Evolutionary conservation across 129 eudicot genomes (phyloP), one percentile per base, ranked within the genome.

Genomic region (Deinandra increscens): DNA sequence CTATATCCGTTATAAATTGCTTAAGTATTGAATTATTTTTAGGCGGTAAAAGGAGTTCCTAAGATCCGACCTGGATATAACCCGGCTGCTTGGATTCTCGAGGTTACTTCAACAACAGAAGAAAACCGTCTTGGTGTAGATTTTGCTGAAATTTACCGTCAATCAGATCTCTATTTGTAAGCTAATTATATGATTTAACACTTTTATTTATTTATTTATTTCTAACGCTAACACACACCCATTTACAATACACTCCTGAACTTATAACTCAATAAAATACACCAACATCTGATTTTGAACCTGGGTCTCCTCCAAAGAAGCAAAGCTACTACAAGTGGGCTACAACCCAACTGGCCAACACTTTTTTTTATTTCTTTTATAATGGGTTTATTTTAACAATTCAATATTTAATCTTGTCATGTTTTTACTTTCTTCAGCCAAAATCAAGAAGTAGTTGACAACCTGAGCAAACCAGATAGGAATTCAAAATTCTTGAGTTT

Each of bases 41-140:
- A 86, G 89, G 81, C 69, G 48, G 70, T 86, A 75, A 53, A 66
- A 72, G 93, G 87, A 70, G 86, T 84, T 60, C 53, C 89, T 17
- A 84, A 74, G 54, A 75, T 81, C 60, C 77, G 73, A 69, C 76
- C 84, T 15, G 89, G 89, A 8, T 73, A 74, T 65, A 86, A 86
- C 66, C 93, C 93, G n/a, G 93, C 93, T 51, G 79, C 93, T 19
- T 86, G 93, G 93, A 81, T 86, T 73, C 84, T 86, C 7, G 93
- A 86, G 42, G 77, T 81, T 36, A 81, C 93, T 72, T 86, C 89
- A 51, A 61, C 84, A 45, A 69, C 89, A 53, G 93, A 86, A 76
- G 93, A 86, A 83, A 68, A 26, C 49, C 93, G 84, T 53, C 89
- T 86, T 33, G 84, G 81, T 11, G 68, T 86, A 9, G 83, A 86